phyloP scores from a whole-genome alignment of 495 filamentous ascomycete genomes.

The Massariosphaeria phaeospora region DNA sequence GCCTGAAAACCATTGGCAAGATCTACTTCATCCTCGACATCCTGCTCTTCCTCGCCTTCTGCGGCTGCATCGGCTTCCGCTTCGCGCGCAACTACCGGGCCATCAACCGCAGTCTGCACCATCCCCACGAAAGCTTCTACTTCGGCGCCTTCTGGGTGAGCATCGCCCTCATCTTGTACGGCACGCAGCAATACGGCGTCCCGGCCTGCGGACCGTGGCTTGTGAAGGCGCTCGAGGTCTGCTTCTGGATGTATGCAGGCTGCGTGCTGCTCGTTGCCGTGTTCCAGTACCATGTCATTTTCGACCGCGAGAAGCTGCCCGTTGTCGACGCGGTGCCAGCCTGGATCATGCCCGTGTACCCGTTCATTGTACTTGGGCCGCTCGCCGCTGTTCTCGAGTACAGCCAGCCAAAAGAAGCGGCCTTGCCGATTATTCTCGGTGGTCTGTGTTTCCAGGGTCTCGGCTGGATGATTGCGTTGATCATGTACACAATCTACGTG shows the following conservation, averaged over 20 bases:
- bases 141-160: slow-evolving; percentile 31
- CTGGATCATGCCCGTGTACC: slow-evolving; percentile 55
- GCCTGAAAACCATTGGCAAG: slow-evolving; percentile 36
- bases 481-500: too few relatives aligned
- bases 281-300: slow-evolving; percentile 50
- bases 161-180: slow-evolving; percentile 25
- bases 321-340: slow-evolving; percentile 46
- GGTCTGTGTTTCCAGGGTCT: too few relatives aligned
- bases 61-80: slow-evolving; percentile 46
- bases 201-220: slow-evolving; percentile 38
- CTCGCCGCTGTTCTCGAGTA: slow-evolving; percentile 44
- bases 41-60: slow-evolving; percentile 55
- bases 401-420: slow-evolving; percentile 40
- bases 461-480: too few relatives aligned
- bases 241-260: slow-evolving; percentile 52
- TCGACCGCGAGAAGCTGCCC: slow-evolving; percentile 43
- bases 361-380: slow-evolving; percentile 51
- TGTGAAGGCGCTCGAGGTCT: slow-evolving; percentile 40
- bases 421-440: too few relatives aligned
- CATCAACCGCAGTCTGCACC: slow-evolving; percentile 21
- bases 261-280: slow-evolving; percentile 45
- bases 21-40: slow-evolving; percentile 46
- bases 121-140: slow-evolving; percentile 31
- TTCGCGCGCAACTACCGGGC: slow-evolving; percentile 19
- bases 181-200: slow-evolving; percentile 31